Evolutionary conservation across 805 yeast species (phyloP), one percentile per base, ranked within the genome.

Genomic region (Vanderwaltozyma tropicalis): DNA sequence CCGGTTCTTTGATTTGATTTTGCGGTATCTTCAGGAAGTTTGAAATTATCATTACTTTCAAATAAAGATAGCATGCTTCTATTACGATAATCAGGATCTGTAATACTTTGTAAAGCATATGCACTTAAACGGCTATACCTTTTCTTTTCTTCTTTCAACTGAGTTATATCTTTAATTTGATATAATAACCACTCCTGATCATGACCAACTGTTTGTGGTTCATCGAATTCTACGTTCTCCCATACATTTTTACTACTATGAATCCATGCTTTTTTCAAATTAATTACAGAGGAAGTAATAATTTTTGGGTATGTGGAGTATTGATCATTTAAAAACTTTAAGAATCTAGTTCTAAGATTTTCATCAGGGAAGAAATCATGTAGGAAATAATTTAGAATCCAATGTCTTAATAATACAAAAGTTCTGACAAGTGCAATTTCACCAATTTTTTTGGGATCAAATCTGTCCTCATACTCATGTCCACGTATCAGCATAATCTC

Each of bases 371-470:
- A 63, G 55, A 88, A 92, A 58, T 92, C 97, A 53, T 84, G 89
- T 30, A 76, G 69, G 50, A 86, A 92, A 57, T 84, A 88, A 58
- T 88, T 89, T 41, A 84, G 61, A 15, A 89, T 57, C 95, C 97
- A 89, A 62, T 85, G 95, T 51, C 96, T 73, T 31, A 92, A 49
- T 21, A 82, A 78, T 20, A 85, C 95, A 63, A 88, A 89, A 0
- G 94, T 80, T 49, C 97, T 69, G 27, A 88, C 71, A 11, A 84
- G 64, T 2, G 80, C 78, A 32, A 81, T 65, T 41, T 78, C 72
- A 1, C 94, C 94, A 3, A 70, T 52, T 32, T 55, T 56, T 14
- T 30, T 38, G 15, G 39, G 31, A 37, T 35, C 24, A 18, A 25
- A 33, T 20, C 37, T 38, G 11, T 33, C 32, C 14, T 32, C 31